phyloP scores from a whole-genome alignment of 164 flowering plant species.

The Stephania japonica region DNA sequence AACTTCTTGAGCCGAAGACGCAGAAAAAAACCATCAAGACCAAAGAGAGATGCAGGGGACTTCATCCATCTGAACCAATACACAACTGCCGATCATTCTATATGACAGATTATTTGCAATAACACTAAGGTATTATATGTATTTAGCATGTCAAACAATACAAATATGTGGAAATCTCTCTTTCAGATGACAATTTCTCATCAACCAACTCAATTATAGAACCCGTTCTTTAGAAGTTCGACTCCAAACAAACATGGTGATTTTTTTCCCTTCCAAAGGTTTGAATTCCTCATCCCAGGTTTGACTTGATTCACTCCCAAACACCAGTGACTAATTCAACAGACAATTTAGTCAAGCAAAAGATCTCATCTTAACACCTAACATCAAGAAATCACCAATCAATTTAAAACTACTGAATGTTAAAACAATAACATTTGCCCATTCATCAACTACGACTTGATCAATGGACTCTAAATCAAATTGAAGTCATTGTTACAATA shows the following conservation, averaged over 20 bases:
- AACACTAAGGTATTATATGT: background rate
- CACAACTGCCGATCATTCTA: background rate
- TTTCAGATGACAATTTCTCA: background rate
- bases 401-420: too few relatives aligned
- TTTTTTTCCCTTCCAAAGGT: background rate
- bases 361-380: too few relatives aligned
- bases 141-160: background rate
- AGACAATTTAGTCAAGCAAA: background rate
- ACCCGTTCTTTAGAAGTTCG: background rate
- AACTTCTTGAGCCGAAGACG: conserved; percentile 71
- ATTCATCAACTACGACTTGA: background rate
- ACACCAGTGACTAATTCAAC: background rate
- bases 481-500: background rate
- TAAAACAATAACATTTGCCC: background rate
- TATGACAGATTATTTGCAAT: background rate
- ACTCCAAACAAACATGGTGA: background rate
- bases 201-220: background rate
- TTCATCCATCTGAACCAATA: conserved; percentile 55
- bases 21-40: conserved; percentile 64
- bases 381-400: too few relatives aligned
- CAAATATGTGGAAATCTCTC: background rate
- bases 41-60: conserved; percentile 27
- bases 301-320: background rate
- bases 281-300: background rate
- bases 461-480: background rate